Base-by-base conservation (phyloP, 2,329 filamentous ascomycete genomes). In the Arthrobotrys entomopaga region DNA sequence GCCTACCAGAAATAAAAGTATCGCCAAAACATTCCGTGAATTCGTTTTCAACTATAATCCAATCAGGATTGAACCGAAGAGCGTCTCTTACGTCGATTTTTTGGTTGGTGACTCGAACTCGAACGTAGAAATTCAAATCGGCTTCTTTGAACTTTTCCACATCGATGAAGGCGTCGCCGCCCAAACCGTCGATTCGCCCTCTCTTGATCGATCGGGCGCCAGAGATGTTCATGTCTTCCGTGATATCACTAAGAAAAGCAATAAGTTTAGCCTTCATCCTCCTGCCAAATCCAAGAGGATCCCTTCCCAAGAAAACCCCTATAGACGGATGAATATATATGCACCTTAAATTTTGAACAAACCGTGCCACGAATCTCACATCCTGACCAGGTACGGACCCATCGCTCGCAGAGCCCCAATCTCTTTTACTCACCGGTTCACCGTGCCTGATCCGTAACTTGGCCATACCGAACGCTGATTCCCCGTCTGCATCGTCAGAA, bases 181-280 rank as follows among this genome's bases (percentile, higher is more conserved):
- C 79, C 34, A 69, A 54, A 26, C 76, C 77, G 40, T 81, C 80
- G 53, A 82, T 80, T 5, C 79, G 81, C 1, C 81, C 81, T 64
- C 81, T 81, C 63, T 81, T 82, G 56, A 82, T 82, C 3, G 80
- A 80, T 65, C 80, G 79, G 7, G 80, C 80, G 3, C 81, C 80
- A 0, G 81, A 81, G 26, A 82, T 81, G 74, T 82, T 82, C 53
- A 82, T 79, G 3, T 80, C 79, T 67, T 82, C 81, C 65, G 81
- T 81, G 58, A 82, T 81, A 52, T 82, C 81, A 52, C 79, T 80
- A 8, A 26, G 4, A 11, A 13, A 78, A 76, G 3, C 79, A 80
- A 10, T 77, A 80, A 60, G 79, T 80, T 19, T 79, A 20, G 10
- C 6, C 16, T 26, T 50, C 26, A 49, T 57, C 8, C 78, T 80